Evolutionary conservation across 306 rosid genomes (phyloP).

Genomic region (Pterocarpus macrocarpus): DNA sequence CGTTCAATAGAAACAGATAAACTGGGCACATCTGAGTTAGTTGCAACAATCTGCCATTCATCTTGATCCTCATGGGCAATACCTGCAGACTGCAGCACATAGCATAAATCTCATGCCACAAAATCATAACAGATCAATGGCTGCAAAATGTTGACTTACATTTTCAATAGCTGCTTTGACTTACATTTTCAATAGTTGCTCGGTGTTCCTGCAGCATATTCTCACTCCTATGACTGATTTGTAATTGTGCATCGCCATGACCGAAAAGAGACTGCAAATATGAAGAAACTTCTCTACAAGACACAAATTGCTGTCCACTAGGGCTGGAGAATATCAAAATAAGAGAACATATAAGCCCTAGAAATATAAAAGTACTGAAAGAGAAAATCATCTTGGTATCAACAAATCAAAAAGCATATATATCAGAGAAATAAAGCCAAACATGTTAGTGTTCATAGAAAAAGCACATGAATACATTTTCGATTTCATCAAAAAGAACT

Average conservation of each 20-base stretch:
- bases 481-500: background rate
- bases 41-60: constrained; percentile 49
- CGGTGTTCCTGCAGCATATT: constrained; percentile 49
- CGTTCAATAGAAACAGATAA: constrained; percentile 52
- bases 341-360: constrained; percentile 35
- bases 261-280: constrained; percentile 64
- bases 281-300: constrained; percentile 79
- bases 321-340: constrained; percentile 70
- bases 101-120: constrained; percentile 47
- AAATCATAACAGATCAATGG: constrained; percentile 22
- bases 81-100: constrained; percentile 62
- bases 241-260: constrained; percentile 44
- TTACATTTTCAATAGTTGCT: constrained; percentile 55
- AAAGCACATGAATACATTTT: background rate
- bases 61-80: constrained; percentile 54
- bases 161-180: constrained; percentile 51
- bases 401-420: background rate
- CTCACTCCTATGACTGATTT: constrained; percentile 50
- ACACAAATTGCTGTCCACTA: constrained; percentile 77
- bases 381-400: background rate
- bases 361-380: background rate
- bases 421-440: background rate
- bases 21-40: constrained; percentile 47
- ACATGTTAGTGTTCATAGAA: background rate
- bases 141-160: constrained; percentile 53